Evolutionary conservation across 257 asterid species (phyloP), one percentile per base, ranked within the genome.

Genomic region (Misopates orontium): DNA sequence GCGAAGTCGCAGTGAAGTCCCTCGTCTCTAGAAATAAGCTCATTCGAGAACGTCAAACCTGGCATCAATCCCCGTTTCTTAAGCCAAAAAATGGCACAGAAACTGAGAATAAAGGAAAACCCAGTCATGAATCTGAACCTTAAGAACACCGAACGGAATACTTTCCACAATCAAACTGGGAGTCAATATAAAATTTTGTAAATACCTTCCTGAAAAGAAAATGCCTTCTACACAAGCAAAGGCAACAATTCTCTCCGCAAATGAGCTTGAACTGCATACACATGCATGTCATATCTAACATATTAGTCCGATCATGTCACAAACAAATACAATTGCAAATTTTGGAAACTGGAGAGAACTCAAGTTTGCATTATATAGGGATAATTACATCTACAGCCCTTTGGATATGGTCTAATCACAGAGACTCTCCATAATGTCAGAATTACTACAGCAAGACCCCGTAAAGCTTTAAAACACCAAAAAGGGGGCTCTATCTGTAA

Each of bases 1-100:
- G 94, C 96, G 41, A 89, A 89, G 78, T 89, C 95, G 20, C 94
- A 83, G 77, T 89, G 96, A 66, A 89, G 87, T 66, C 96, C 96
- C 78, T 89, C 95, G 18, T 89, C 94, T 75, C 95, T 85, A 15
- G 94, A 87, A 52, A 89, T 89, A 21, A 89, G 91, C 78, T 87
- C 97, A 10, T 89, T 89, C 14, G 97, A 89, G 78, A 85, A 89
- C 8, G 96, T 82, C 78, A 89, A 79, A 62, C 96, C 95, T 0
- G 96, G 95, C 95, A 87, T 85, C 79, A 89, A 48, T 64, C 94
- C 95, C 77, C 94, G 73, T 69, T 85, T 87, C 62, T 89, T 89
- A 28, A 87, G 93, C 95, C 95, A 87, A 80, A 89, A 87, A 28
- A 89, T 78, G 21, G 96, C 87, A 66, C 96, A 89, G 66, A 89